These are phyloP conservation scores for Geotrichum macrosporum DNA, from an alignment of 1,139 yeast species.

Conservation along the genomic window DNA sequence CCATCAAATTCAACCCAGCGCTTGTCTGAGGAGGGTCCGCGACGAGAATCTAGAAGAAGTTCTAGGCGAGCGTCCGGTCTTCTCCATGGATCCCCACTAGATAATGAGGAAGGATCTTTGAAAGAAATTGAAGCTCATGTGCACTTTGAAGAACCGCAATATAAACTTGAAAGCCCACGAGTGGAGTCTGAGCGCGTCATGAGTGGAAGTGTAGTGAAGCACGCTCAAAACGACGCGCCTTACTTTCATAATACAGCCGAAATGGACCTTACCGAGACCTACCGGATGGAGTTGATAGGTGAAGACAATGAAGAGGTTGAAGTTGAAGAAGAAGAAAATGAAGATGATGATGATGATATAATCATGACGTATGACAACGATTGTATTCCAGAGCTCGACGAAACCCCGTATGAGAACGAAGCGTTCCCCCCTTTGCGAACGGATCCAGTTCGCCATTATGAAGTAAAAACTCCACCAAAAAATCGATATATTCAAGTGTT, in stretches of 20 bases:
- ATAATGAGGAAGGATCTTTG: neutral
- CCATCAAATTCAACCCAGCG: neutral
- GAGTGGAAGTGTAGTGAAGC: too few species aligned
- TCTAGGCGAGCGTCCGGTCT: conserved; percentile 13
- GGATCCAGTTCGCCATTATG: neutral
- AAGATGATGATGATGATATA: conserved; percentile 9
- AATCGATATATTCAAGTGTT: conserved; percentile 5
- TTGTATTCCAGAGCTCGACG: conserved; percentile 14
- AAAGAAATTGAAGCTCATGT: neutral
- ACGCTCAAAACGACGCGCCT: too few species aligned
- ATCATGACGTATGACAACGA: neutral
- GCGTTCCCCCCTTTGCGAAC: conserved; percentile 9
- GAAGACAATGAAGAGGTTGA: neutral
- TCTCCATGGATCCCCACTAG: conserved; percentile 6
- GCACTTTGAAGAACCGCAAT: conserved; percentile 1
- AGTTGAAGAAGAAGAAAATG: conserved; percentile 2
- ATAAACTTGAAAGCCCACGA: neutral
- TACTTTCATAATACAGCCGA: too few species aligned
- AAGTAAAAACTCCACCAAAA: conserved; percentile 1
- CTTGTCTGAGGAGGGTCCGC: conserved; percentile 4
- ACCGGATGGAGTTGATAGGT: neutral
- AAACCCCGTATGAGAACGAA: conserved; percentile 9
- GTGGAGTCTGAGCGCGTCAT: neutral
- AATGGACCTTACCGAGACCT: neutral
- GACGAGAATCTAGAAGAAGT: conserved; percentile 2